These are phyloP conservation scores for Calonectria fujianensis DNA, from an alignment of 2,329 filamentous ascomycete species.

Conservation along the genomic window DNA sequence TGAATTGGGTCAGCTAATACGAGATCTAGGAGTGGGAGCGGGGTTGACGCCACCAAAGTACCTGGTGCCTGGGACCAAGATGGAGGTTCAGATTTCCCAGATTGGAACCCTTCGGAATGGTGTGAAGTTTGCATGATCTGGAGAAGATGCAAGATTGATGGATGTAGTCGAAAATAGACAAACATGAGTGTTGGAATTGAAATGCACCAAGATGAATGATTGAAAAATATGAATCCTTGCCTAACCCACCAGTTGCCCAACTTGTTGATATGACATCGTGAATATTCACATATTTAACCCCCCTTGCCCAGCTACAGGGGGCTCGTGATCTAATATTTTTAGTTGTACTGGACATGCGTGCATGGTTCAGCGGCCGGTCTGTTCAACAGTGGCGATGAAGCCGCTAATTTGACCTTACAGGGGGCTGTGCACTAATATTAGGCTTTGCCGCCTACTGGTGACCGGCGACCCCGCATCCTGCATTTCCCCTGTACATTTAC, in stretches of 20 bases:
- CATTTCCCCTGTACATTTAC: slow-evolving; percentile 3
- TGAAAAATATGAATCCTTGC: background rate
- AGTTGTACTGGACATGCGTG: background rate
- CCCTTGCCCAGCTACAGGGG: too few species aligned
- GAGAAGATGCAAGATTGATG: background rate
- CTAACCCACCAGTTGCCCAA: background rate
- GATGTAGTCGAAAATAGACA: background rate
- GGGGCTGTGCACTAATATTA: background rate
- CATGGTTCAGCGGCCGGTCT: background rate
- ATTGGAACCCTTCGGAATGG: slow-evolving; percentile 66
- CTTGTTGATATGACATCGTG: background rate
- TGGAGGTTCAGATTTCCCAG: slow-evolving; percentile 62
- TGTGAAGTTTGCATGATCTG: slow-evolving; percentile 47
- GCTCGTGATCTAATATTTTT: too few species aligned
- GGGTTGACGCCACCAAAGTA: slow-evolving; percentile 64
- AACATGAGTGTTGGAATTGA: too few species aligned
- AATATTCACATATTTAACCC: background rate
- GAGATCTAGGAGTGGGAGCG: slow-evolving; percentile 61
- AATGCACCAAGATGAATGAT: background rate
- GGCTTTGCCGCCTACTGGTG: background rate
- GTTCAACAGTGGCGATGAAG: background rate
- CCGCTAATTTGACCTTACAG: slow-evolving; percentile 9
- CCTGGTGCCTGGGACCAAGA: slow-evolving; percentile 61
- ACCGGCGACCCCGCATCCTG: slow-evolving; percentile 9
- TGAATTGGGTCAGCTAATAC: background rate